Evolutionary conservation across 257 asterid species (phyloP).

Genomic region (Capsicum pubescens): DNA sequence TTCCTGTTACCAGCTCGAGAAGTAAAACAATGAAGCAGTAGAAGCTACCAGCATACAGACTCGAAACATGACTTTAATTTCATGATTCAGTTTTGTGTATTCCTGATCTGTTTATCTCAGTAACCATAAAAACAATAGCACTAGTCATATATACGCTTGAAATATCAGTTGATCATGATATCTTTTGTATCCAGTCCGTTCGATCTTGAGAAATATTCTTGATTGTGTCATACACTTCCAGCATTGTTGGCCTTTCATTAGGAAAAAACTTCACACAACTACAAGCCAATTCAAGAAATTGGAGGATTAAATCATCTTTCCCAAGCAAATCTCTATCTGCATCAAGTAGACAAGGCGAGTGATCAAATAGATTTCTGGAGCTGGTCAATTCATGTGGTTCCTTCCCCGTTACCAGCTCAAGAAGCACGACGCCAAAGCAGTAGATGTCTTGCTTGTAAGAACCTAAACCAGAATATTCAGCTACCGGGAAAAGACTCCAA

Average conservation of each 20-base stretch:
- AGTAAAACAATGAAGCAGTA: too few species aligned
- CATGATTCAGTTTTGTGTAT: too few species aligned
- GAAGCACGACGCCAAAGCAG: slow-evolving; percentile 34
- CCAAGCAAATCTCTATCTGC: slow-evolving; percentile 3
- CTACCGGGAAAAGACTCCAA: not conserved
- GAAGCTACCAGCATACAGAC: too few species aligned
- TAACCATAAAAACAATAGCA: not conserved
- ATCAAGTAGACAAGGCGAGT: slow-evolving; percentile 16
- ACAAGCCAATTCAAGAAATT: slow-evolving; percentile 32
- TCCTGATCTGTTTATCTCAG: too few species aligned
- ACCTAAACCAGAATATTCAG: not conserved
- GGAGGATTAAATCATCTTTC: slow-evolving; percentile 17
- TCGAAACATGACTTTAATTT: too few species aligned
- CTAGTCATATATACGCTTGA: not conserved
- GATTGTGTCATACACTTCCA: slow-evolving; percentile 28
- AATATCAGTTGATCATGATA: not conserved
- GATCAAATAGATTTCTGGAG: not conserved
- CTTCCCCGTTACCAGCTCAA: slow-evolving; percentile 34
- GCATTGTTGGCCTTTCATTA: slow-evolving; percentile 33
- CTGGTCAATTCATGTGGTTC: slow-evolving; percentile 9
- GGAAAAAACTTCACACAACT: slow-evolving; percentile 30
- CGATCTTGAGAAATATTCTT: not conserved
- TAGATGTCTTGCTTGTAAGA: slow-evolving; percentile 29
- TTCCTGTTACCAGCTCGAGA: slow-evolving; percentile 35
- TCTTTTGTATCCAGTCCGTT: not conserved